Percentiles rank a stretch among this genome's conserved stretches.
phyloP scores from a whole-genome alignment of 2,329 filamentous ascomycete species.

The Allantophomopsis lycopodina region DNA sequence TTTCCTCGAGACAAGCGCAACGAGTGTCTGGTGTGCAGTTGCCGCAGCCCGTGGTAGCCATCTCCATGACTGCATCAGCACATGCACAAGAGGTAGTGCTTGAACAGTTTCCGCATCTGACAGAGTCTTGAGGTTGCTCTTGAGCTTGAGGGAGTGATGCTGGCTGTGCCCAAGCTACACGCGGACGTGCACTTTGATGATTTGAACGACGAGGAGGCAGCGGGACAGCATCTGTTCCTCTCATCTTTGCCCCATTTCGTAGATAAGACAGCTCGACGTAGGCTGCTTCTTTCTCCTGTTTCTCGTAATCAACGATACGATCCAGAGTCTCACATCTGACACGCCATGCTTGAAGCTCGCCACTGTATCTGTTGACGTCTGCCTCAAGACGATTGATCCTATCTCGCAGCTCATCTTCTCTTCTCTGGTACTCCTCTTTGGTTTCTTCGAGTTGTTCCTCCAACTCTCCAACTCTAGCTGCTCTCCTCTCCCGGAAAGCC shows the following conservation, averaged over 20 bases:
- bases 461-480: slow-evolving; percentile 67
- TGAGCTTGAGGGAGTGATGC: slow-evolving; percentile 16
- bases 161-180: slow-evolving; percentile 9
- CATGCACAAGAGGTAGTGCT: slow-evolving; percentile 40
- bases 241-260: slow-evolving; percentile 15
- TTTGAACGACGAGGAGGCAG: slow-evolving; percentile 20
- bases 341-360: slow-evolving; percentile 19
- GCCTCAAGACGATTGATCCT: slow-evolving; percentile 44
- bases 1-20: slow-evolving; percentile 46
- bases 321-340: slow-evolving; percentile 18
- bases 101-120: slow-evolving; percentile 38
- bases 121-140: too few relatives aligned
- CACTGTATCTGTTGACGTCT: slow-evolving; percentile 49
- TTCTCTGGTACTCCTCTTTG: slow-evolving; percentile 40
- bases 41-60: slow-evolving; percentile 44
- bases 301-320: slow-evolving; percentile 18
- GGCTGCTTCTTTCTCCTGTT: slow-evolving; percentile 26
- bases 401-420: slow-evolving; percentile 39
- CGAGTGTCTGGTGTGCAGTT: slow-evolving; percentile 48
- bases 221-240: slow-evolving; percentile 23
- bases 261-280: slow-evolving; percentile 24
- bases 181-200: slow-evolving; percentile 5
- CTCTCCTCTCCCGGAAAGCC: slow-evolving; percentile 77
- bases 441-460: slow-evolving; percentile 53
- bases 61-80: slow-evolving; percentile 41